Evolutionary conservation across 768 basidiomycete species (phyloP).

Genomic region (Suillus americanus): DNA sequence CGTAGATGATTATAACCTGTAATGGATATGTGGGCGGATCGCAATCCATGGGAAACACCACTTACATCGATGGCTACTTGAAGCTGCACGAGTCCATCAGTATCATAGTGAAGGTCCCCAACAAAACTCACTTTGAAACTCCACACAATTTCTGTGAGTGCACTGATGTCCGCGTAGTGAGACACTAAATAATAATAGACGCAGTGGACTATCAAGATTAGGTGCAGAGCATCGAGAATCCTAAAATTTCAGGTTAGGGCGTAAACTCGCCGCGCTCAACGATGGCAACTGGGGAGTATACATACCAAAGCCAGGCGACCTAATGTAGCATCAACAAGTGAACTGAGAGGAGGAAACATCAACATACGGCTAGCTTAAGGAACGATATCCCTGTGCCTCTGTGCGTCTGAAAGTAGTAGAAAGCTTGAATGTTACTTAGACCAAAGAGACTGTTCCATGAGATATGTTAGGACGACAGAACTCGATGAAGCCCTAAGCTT

Average conservation of each 20-base stretch:
- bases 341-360: background rate
- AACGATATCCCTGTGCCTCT: background rate
- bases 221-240: background rate
- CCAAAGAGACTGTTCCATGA: constrained; percentile 1
- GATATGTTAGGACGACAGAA: background rate
- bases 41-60: too few relatives aligned
- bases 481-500: too few relatives aligned
- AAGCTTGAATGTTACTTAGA: background rate
- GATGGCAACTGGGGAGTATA: background rate
- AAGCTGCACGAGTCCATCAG: background rate
- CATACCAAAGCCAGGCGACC: background rate
- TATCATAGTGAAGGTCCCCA: background rate
- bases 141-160: constrained; percentile 2
- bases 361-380: background rate
- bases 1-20: background rate
- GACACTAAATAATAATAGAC: background rate
- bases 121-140: constrained; percentile 1
- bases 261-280: background rate
- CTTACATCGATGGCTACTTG: background rate
- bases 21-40: background rate
- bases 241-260: background rate
- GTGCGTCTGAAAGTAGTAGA: background rate
- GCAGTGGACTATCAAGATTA: background rate
- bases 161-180: background rate
- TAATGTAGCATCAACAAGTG: background rate